Evolutionary conservation across 345 rosid species (phyloP), one percentile per base, ranked within the genome.

Genomic region (Acer negundo): DNA sequence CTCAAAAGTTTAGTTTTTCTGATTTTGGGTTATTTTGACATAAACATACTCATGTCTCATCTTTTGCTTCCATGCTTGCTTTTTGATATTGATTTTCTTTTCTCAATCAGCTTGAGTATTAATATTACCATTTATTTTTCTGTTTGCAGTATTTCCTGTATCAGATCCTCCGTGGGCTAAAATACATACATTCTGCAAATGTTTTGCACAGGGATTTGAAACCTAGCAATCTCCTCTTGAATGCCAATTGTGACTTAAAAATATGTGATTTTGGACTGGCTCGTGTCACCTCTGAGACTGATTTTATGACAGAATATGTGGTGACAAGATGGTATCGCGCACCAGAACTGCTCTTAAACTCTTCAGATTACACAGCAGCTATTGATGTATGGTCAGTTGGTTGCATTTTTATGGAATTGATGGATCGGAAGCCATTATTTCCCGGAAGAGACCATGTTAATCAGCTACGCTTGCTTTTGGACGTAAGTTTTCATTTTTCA

Each of bases 381-480:
- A 97, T 97, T 71, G 99, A 97, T 89, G 93, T 97, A 23, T 97
- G 99, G 99, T 94, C 98, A 61, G 99, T 94, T 46, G 98, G 99
- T 51, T 95, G 99, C 77, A 85, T 95, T 72, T 95, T 93, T 80
- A 86, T 93, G 95, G 98, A 95, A 80, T 62, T 91, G 83, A 80
- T 92, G 87, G 92, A 86, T 80, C 86, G 97, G 58, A 79, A 86
- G 79, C 96, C 98, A n/a, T 74, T 95, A 69, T 95, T 95, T 84
- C 97, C 97, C 20, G 99, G 99, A 56, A 83, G 92, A 67, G 94
- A 95, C 80, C 94, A 87, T 44, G 97, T 84, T 75, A 96, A 93
- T 67, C 98, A 93, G 88, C 88, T 95, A 56, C 97, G 90, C 81
- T 80, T 95, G 82, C 87, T 92, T 75, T 73, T 93, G 88, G 97